Conservation (phyloP, 2,329 filamentous ascomycete genomes). For the Diaporthe sp. region DNA sequence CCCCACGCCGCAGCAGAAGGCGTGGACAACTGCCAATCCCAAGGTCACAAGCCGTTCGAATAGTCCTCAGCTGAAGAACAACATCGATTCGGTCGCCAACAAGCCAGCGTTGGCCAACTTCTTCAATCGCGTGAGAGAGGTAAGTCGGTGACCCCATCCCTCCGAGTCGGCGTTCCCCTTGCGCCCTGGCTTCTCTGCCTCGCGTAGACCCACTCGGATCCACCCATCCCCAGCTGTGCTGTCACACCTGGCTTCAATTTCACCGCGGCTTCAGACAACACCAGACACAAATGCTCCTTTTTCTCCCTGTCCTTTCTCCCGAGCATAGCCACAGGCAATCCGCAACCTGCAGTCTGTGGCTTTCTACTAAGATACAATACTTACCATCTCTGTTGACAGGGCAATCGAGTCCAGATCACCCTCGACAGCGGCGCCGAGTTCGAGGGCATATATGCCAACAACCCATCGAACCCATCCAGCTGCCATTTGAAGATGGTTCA, state of each 20-base stretch:
- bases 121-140: conserved; percentile 49
- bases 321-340: conserved; percentile 24
- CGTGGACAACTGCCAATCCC: conserved; percentile 51
- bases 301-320: conserved; percentile 17
- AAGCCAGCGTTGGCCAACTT: conserved; percentile 38
- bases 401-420: conserved; percentile 50
- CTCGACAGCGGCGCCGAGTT: conserved; percentile 49
- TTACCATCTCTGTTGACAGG: conserved; percentile 44
- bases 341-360: background rate
- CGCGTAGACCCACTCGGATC: conserved; percentile 38
- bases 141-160: conserved; percentile 43
- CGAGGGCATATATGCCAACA: conserved; percentile 50
- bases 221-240: conserved; percentile 39
- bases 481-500: conserved; percentile 52
- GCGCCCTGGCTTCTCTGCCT: conserved; percentile 38
- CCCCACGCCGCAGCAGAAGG: conserved; percentile 49
- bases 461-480: conserved; percentile 45
- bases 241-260: conserved; percentile 39
- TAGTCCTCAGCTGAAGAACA: conserved; percentile 45
- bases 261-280: conserved; percentile 36
- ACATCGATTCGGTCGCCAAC: conserved; percentile 40
- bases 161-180: conserved; percentile 34
- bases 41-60: conserved; percentile 49
- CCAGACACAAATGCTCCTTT: conserved; percentile 14
- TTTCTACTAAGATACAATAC: conserved; percentile 38